Percentiles rank a stretch among this genome's conserved stretches.
phyloP scores from a whole-genome alignment of 2,329 filamentous ascomycete genomes.

The Diplodia mutila region DNA sequence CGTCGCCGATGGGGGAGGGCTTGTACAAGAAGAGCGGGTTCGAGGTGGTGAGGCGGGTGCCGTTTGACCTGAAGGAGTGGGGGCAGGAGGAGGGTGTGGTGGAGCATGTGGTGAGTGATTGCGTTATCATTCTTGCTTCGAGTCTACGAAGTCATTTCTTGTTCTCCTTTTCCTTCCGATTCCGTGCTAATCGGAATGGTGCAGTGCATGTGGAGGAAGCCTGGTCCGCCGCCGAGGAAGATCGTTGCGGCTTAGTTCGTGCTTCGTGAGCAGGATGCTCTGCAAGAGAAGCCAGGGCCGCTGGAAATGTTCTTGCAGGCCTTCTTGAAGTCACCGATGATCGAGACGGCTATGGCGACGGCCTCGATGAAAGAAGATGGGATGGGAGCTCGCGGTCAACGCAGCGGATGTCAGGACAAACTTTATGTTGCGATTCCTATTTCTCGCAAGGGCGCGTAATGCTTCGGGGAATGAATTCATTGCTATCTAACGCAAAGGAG shows the following conservation, averaged over 20 bases:
- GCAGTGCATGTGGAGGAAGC: conserved; percentile 14
- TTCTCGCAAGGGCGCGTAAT: too few relatives aligned
- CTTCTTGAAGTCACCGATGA: conserved; percentile 43
- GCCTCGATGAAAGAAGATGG: too few relatives aligned
- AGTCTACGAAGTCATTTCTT: neutral
- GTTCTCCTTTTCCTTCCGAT: neutral
- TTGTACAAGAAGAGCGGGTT: conserved; percentile 42
- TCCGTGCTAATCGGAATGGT: neutral
- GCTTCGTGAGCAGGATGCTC: neutral
- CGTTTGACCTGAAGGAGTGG: conserved; percentile 38
- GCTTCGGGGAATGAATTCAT: too few relatives aligned
- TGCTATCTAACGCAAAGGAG: too few relatives aligned
- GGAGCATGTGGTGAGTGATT: conserved; percentile 37
- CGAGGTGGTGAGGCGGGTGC: conserved; percentile 32
- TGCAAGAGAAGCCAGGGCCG: conserved; percentile 39
- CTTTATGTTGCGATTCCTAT: too few relatives aligned
- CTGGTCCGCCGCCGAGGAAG: conserved; percentile 5
- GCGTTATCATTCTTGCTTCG: too few relatives aligned
- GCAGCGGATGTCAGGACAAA: too few relatives aligned
- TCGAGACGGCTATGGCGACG: conserved; percentile 33
- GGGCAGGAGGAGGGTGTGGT: conserved; percentile 36
- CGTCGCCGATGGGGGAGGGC: conserved; percentile 38
- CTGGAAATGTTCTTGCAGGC: conserved; percentile 37
- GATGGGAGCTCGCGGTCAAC: too few relatives aligned
- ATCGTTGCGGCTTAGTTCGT: neutral